Conservation (phyloP, 345 rosid genomes). For the Citrus sinensis region DNA sequence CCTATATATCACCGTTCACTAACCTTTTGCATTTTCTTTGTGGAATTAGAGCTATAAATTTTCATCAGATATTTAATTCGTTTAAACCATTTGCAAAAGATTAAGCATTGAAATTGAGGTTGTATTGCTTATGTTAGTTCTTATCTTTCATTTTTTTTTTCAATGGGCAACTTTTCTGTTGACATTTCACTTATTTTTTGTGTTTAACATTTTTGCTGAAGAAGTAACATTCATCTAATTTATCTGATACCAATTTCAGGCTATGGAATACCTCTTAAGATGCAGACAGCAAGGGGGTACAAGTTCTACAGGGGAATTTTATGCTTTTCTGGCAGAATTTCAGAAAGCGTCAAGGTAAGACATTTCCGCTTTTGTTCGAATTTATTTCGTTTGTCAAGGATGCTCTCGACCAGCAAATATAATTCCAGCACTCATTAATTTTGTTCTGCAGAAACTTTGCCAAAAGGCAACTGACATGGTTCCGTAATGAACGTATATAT, state of each 20-base stretch:
- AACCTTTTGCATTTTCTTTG: background rate
- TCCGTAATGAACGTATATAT: conserved; percentile 74
- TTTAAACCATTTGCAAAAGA: background rate
- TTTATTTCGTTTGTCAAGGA: conserved; percentile 3
- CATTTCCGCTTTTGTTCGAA: background rate
- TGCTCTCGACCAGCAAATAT: background rate
- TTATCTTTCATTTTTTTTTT: background rate
- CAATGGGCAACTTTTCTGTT: background rate
- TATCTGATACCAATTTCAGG: conserved; percentile 39
- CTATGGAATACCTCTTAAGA: conserved; percentile 74
- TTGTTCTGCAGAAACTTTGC: conserved; percentile 74
- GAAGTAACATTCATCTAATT: background rate
- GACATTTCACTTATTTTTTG: background rate
- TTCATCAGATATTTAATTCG: background rate
- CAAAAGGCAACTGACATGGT: conserved; percentile 95
- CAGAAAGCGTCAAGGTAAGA: conserved; percentile 82
- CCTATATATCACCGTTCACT: background rate
- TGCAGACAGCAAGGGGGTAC: conserved; percentile 57
- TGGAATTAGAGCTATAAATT: background rate
- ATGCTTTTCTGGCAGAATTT: conserved; percentile 64
- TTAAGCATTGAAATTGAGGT: background rate
- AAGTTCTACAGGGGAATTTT: conserved; percentile 65
- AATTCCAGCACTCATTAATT: background rate
- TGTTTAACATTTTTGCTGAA: background rate
- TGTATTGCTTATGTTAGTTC: background rate